A percentile compares a stretch with the other conserved stretches of the same genome.
Conservation (phyloP, 768 basidiomycete species). For the Austroboletus festivus region DNA sequence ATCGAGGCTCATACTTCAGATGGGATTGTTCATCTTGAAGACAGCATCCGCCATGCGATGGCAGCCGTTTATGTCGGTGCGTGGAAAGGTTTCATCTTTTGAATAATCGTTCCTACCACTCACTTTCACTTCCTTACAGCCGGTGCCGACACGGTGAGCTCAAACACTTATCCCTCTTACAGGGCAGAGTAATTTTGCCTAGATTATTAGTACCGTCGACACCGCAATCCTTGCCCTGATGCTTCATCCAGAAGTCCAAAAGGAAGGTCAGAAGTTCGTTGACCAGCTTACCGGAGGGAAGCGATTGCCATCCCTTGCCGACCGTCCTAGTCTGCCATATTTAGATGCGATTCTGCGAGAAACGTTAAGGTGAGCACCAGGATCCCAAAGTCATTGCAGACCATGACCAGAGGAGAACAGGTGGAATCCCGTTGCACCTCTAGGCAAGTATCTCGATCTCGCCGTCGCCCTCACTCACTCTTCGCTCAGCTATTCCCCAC, state of each 20-base stretch:
- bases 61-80: constrained; percentile 3
- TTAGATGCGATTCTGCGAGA: constrained; percentile 3
- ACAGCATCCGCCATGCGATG: constrained; percentile 3
- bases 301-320: background rate
- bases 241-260: constrained; percentile 3
- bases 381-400: background rate
- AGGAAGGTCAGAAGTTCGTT: background rate
- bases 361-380: background rate
- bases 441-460: background rate
- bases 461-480: background rate
- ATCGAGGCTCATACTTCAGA: background rate
- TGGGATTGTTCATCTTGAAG: constrained; percentile 1
- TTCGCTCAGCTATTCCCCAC: background rate
- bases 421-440: constrained; percentile 9
- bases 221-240: constrained; percentile 4
- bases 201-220: constrained; percentile 1
- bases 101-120: background rate
- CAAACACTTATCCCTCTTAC: background rate
- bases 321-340: background rate
- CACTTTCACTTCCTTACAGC: background rate
- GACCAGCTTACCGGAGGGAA: background rate
- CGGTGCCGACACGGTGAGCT: constrained; percentile 5
- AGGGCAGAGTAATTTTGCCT: background rate
- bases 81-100: too few relatives aligned
- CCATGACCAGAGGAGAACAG: background rate